Percentiles rank a stretch among this genome's conserved stretches.
phyloP scores from a whole-genome alignment of 139 green algal species.

The Trebouxia sp. region DNA sequence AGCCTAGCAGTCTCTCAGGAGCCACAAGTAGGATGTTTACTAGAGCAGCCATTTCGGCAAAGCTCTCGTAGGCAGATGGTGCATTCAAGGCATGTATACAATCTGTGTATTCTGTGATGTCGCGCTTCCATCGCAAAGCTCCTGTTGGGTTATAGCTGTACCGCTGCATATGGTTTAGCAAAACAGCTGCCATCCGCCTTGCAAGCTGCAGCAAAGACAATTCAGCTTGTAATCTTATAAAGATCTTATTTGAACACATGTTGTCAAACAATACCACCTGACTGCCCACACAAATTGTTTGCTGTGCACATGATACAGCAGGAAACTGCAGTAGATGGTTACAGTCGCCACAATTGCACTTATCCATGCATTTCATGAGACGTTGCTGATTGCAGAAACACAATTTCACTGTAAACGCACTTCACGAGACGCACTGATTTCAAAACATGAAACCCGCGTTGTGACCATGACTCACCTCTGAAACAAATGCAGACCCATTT shows the following conservation, averaged over 20 bases:
- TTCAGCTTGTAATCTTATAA: background rate
- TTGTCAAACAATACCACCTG: too few relatives aligned
- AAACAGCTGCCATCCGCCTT: slow-evolving; percentile 18
- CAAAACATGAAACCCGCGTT: background rate
- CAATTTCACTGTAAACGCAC: too few relatives aligned
- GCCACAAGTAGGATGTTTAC: slow-evolving; percentile 79
- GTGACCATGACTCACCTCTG: slow-evolving; percentile 45
- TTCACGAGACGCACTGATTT: too few relatives aligned
- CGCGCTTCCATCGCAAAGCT: slow-evolving; percentile 70
- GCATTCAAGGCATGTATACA: slow-evolving; percentile 21
- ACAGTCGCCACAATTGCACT: too few relatives aligned
- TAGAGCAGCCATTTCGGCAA: slow-evolving; percentile 46
- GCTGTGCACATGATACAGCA: too few relatives aligned
- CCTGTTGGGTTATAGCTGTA: slow-evolving; percentile 63
- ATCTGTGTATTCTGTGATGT: slow-evolving; percentile 66
- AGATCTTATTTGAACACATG: background rate
- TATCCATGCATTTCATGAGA: too few relatives aligned
- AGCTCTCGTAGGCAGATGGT: background rate
- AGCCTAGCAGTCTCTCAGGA: slow-evolving; percentile 68
- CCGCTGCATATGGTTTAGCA: slow-evolving; percentile 61
- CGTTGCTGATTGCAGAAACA: too few relatives aligned
- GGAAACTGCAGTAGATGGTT: too few relatives aligned
- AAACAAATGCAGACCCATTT: slow-evolving; percentile 54
- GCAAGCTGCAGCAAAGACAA: slow-evolving; percentile 28
- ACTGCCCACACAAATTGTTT: too few relatives aligned